These are phyloP conservation scores for Suillus cothurnatus DNA, from an alignment of 768 basidiomycete species.

Conservation along the genomic window DNA sequence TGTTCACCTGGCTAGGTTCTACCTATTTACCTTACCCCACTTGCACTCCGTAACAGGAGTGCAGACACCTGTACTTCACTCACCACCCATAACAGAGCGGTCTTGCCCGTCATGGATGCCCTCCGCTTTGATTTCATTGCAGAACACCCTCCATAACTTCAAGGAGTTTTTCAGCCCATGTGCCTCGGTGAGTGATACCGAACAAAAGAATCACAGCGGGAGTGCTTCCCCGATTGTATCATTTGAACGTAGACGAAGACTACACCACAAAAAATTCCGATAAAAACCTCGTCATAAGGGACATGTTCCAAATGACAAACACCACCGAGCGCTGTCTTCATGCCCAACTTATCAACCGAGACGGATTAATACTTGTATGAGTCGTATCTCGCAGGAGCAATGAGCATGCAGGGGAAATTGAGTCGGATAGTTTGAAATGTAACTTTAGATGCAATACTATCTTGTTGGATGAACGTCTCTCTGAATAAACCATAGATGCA, in stretches of 20 bases:
- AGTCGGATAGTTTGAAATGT: neutral
- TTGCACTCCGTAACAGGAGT: slow-evolving; percentile 30
- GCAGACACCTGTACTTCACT: slow-evolving; percentile 39
- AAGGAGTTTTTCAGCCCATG: too few species aligned
- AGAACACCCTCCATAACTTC: too few species aligned
- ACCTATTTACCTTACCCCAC: slow-evolving; percentile 61
- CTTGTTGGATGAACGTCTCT: neutral
- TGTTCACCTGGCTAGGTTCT: slow-evolving; percentile 19
- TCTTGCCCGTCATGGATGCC: slow-evolving; percentile 88
- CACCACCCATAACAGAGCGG: slow-evolving; percentile 76
- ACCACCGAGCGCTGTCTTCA: neutral
- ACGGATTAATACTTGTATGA: neutral
- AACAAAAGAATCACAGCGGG: too few species aligned
- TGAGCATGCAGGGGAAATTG: neutral
- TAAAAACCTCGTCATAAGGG: too few species aligned
- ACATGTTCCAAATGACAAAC: too few species aligned
- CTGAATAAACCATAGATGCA: neutral
- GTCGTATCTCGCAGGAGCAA: neutral
- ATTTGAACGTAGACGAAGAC: too few species aligned
- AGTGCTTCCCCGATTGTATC: too few species aligned
- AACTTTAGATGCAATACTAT: neutral
- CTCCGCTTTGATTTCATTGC: slow-evolving; percentile 93
- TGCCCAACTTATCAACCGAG: neutral
- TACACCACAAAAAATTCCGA: too few species aligned
- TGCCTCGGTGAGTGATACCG: too few species aligned